Conservation (phyloP, 1,284 basidiomycete genomes). For the Apiotrichum porosum region DNA sequence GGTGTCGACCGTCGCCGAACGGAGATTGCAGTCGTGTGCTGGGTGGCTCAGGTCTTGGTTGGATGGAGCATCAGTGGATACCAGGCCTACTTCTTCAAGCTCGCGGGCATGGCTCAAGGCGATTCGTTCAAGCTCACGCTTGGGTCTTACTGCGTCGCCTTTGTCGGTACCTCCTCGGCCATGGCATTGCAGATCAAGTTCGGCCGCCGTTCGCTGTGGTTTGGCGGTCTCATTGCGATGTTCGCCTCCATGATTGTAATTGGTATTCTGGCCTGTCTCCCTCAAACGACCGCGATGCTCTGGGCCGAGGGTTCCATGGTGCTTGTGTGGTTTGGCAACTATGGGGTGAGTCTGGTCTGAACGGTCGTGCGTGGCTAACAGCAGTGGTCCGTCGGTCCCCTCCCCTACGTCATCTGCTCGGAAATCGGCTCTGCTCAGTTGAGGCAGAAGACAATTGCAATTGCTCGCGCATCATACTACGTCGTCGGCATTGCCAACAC, state of each 20-base stretch:
- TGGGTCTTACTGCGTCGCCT: constrained; percentile 1
- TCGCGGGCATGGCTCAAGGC: constrained; percentile 1
- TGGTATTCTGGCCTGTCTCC: constrained; percentile 42
- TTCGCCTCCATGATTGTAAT: constrained; percentile 45
- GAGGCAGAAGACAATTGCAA: constrained; percentile 50
- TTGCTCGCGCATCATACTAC: constrained; percentile 48
- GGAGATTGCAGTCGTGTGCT: constrained; percentile 28
- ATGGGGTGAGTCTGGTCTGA: no score
- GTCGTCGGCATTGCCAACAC: constrained; percentile 28
- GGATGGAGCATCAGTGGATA: neutral
- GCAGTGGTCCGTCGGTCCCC: constrained; percentile 23
- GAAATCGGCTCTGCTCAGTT: constrained; percentile 47
- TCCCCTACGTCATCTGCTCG: constrained; percentile 43
- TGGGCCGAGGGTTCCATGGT: constrained; percentile 1
- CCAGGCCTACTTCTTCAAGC: constrained; percentile 11
- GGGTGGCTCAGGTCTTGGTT: neutral
- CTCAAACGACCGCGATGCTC: neutral
- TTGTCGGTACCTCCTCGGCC: neutral
- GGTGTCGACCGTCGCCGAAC: constrained; percentile 43
- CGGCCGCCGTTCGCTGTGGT: constrained; percentile 49
- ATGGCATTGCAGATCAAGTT: constrained; percentile 1
- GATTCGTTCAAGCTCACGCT: constrained; percentile 4
- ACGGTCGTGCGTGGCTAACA: no score
- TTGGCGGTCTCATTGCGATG: constrained; percentile 45
- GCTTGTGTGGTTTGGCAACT: constrained; percentile 11